Base-by-base conservation (phyloP, 805 yeast species). In the Maudiozyma bulderi region DNA sequence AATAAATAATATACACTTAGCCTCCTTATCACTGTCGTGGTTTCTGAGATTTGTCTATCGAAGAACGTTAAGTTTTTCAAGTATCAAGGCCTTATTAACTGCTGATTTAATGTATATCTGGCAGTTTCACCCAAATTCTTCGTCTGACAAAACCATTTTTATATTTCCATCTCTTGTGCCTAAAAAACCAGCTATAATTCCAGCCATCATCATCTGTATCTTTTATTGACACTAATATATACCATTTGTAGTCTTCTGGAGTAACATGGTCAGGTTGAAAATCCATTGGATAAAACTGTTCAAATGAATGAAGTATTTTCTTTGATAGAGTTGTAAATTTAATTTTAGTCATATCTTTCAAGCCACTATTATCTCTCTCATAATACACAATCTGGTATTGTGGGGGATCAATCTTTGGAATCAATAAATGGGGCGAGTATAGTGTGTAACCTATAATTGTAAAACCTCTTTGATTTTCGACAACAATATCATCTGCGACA, bases 171-270 rank as follows among this genome's bases (percentile, higher is more conserved):
- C 63, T 59, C 29, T 55, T 56, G 20, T 76, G 66, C 8, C 68
- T 62, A 51, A 81, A 76, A 28, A 73, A 55, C 65, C 76, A 69
- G 50, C 84, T 73, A 58, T 86, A 86, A 33, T 74, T 61, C 95
- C 95, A 86, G n/a, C 95, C 95, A 58, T 82, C 85, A 57, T 84
- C 90, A 62, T 86, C 95, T 20, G 79, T 84, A 58, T 84, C 88
- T 26, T 53, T 51, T 40, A 66, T 65, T 45, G 70, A 63, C 91
- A 86, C 82, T 50, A 82, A 72, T 2, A 84, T 82, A 56, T 80
- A 82, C 95, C 95, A 86, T 48, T 73, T 69, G 11, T 71, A 40
- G n/a, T 47, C 14, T 43, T 13, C 44, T 30, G 10, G 9, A 35
- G 13, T 41, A 14, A n/a, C 11, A 14, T 39, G 26, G 20, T 39